Percentiles rank a stretch among this genome's conserved stretches.
phyloP scores from a whole-genome alignment of 257 asterid genomes.

The Scutellaria barbata region DNA sequence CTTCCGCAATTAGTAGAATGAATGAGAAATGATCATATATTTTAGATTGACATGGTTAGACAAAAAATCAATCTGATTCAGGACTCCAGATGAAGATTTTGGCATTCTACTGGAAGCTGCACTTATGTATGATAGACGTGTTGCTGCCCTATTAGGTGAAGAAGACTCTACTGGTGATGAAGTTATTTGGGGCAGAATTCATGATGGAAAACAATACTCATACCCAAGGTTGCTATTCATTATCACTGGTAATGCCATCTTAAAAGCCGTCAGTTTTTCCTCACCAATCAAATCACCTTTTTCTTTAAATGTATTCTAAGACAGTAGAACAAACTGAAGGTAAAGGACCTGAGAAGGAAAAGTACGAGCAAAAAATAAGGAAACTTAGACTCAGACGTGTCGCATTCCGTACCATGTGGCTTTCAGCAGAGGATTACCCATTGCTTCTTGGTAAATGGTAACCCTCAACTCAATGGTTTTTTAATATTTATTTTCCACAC shows the following conservation, averaged over 20 bases:
- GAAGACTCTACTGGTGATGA: slow-evolving; percentile 70
- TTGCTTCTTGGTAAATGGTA: slow-evolving; percentile 82
- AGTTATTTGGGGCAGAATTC: slow-evolving; percentile 67
- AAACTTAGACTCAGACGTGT: slow-evolving; percentile 86
- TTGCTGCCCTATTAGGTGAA: slow-evolving; percentile 80
- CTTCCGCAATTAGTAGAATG: slow-evolving; percentile 8
- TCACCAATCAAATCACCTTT: not conserved
- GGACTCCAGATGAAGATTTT: slow-evolving; percentile 98
- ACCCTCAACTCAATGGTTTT: not conserved
- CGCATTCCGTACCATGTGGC: slow-evolving; percentile 97
- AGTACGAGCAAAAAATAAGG: slow-evolving; percentile 79
- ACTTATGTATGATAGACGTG: slow-evolving; percentile 95
- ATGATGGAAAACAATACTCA: slow-evolving; percentile 56
- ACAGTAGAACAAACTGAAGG: slow-evolving; percentile 51
- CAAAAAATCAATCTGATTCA: slow-evolving; percentile 38
- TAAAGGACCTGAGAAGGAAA: slow-evolving; percentile 98
- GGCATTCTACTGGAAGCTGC: slow-evolving; percentile 95
- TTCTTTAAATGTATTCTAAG: not conserved
- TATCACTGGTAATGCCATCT: slow-evolving; percentile 72
- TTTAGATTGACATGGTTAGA: slow-evolving; percentile 32
- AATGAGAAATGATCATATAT: not conserved
- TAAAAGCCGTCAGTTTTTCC: not conserved
- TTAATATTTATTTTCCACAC: not conserved
- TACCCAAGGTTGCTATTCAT: slow-evolving; percentile 90
- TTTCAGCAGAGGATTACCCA: slow-evolving; percentile 94